Evolutionary conservation across 2,329 filamentous ascomycete genomes (phyloP).

Genomic region (Sporothrix schenckii): DNA sequence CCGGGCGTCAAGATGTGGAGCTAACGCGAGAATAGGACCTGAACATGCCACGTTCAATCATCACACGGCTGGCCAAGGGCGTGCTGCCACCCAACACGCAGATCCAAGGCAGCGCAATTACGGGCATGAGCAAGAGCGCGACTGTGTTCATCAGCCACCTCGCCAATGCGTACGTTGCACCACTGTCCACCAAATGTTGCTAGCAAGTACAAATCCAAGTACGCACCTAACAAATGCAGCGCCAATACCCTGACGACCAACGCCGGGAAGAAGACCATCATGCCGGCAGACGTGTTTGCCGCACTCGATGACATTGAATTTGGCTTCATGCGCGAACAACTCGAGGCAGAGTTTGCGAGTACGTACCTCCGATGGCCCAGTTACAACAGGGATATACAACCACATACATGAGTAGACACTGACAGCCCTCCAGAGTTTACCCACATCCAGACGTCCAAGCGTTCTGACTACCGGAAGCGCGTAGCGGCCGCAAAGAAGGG

Average conservation of each 20-base stretch:
- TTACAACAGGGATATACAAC: background rate
- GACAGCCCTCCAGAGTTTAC: conserved; percentile 62
- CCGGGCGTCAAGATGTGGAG: too few species aligned
- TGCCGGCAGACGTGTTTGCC: conserved; percentile 73
- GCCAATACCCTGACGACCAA: conserved; percentile 71
- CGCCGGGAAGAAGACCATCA: conserved; percentile 76
- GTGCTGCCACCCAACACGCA: conserved; percentile 79
- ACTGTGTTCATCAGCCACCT: conserved; percentile 84
- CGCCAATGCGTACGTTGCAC: conserved; percentile 66
- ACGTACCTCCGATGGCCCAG: conserved; percentile 41
- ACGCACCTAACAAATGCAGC: conserved; percentile 47
- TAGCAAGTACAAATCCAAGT: background rate
- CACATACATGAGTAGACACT: background rate
- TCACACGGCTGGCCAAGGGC: conserved; percentile 77
- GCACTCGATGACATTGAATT: conserved; percentile 79
- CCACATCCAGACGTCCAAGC: conserved; percentile 72
- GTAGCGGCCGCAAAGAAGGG: conserved; percentile 65
- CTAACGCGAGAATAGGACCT: conserved; percentile 60
- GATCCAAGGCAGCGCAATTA: conserved; percentile 78
- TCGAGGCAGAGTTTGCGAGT: conserved; percentile 79
- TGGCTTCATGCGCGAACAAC: conserved; percentile 65
- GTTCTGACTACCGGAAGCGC: conserved; percentile 71
- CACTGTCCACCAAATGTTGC: background rate
- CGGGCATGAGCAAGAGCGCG: conserved; percentile 78
- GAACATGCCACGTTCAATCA: conserved; percentile 77